These are phyloP conservation scores for Liriodendron chinense DNA, from an alignment of 164 flowering plant genomes.

Conservation along the genomic window DNA sequence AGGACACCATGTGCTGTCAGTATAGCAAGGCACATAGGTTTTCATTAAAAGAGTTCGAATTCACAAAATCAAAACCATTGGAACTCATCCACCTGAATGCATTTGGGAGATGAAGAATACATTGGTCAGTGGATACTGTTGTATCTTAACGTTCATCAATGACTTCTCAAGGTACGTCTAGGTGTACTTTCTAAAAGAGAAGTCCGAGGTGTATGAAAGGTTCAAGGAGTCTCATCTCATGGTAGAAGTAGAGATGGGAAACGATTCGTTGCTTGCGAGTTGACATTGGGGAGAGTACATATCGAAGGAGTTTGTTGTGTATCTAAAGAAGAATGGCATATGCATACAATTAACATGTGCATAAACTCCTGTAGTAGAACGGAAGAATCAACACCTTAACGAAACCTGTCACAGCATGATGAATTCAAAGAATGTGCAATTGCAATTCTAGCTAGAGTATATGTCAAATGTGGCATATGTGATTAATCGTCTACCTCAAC, in stretches of 20 bases:
- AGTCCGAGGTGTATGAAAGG: background rate
- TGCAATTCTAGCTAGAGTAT: background rate
- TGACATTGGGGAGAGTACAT: background rate
- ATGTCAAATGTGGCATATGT: background rate
- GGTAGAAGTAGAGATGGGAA: background rate
- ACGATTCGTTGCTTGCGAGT: background rate
- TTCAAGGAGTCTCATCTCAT: background rate
- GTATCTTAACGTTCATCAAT: background rate
- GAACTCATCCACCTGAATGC: too few relatives aligned
- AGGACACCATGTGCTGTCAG: too few relatives aligned
- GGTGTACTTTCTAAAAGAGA: background rate
- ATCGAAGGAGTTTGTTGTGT: background rate
- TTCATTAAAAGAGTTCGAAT: too few relatives aligned
- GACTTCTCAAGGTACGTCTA: background rate
- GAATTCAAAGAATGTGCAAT: background rate
- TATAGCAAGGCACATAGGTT: too few relatives aligned
- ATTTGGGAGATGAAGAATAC: too few relatives aligned
- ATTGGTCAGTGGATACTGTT: too few relatives aligned
- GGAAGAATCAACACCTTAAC: background rate
- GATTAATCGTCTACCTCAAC: background rate
- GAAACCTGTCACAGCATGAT: background rate
- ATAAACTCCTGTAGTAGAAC: background rate
- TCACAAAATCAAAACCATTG: too few relatives aligned
- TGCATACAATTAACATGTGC: background rate
- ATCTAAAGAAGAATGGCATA: background rate